Base-by-base conservation (phyloP, 306 rosid genomes). In the Dryas drummondii region DNA sequence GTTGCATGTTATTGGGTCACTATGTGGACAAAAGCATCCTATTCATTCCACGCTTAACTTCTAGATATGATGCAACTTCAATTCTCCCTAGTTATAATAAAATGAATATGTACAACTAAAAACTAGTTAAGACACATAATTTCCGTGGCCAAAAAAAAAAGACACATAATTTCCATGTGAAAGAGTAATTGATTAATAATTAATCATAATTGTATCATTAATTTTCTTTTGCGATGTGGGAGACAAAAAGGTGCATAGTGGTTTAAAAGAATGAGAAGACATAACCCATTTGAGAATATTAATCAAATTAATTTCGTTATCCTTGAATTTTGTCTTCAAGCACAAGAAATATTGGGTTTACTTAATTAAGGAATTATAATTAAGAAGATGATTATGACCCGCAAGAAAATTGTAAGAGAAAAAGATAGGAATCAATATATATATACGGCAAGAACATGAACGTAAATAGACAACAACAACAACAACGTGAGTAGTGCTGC, bases 401-500 rank as follows among this genome's bases (percentile, higher is more conserved):
- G 9, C 52, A 47, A 70, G 68, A 73, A 82, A 73, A 12, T 44
- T 68, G 17, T 40, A 77, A 55, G 77, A 68, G 49, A 60, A 68
- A 62, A 55, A 68, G 63, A 63, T 62, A 37, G 66, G 26, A 40
- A 44, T 70, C 5, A 50, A 19, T 72, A 46, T 37, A 68, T 37
- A 75, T 26, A 57, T 9, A 32, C 3, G 54, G 58, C 75, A 50
- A 67, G 68, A 62, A 69, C 71, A 68, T 40, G 44, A 66, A 19
- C n/a, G 22, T 22, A 22, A 22, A 71, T 17, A 64, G 46, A 26
- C 37, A 59, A 58, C 68, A 59, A 72, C 22, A 49, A 68, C 32
- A 66, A 78, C 50, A 73, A 77, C 81, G 61, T 45, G 72, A 82
- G 73, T 58, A 10, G 50, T 66, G 75, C 40, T 61, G 42, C 55